phyloP scores from a whole-genome alignment of 495 filamentous ascomycete species.

The Tuber borchii region DNA sequence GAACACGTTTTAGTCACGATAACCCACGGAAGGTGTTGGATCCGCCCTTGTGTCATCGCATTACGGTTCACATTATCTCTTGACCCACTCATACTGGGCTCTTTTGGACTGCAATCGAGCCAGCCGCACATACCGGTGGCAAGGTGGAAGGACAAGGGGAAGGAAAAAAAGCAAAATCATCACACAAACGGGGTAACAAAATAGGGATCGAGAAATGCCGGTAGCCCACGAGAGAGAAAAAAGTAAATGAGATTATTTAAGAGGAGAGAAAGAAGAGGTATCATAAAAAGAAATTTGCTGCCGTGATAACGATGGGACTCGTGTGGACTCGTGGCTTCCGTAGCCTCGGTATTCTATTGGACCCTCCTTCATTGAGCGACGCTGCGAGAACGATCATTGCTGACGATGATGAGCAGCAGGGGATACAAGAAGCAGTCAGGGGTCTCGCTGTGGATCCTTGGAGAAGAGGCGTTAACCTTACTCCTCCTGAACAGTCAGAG shows the following conservation, averaged over 20 bases:
- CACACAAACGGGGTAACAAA: not conserved
- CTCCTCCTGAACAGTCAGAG: slow-evolving; percentile 34
- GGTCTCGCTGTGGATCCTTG: slow-evolving; percentile 26
- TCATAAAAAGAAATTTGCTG: slow-evolving; percentile 13
- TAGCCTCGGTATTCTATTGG: slow-evolving; percentile 23
- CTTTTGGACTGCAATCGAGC: slow-evolving; percentile 22
- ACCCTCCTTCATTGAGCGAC: slow-evolving; percentile 19
- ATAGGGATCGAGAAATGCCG: not conserved
- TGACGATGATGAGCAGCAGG: slow-evolving; percentile 40
- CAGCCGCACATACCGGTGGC: slow-evolving; percentile 20
- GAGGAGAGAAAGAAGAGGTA: not conserved
- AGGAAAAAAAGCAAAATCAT: slow-evolving; percentile 20
- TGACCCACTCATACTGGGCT: not conserved
- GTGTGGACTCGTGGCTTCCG: slow-evolving; percentile 19
- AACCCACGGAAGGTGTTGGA: not conserved
- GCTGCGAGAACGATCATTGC: slow-evolving; percentile 40
- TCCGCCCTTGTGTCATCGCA: not conserved
- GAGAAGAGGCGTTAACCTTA: slow-evolving; percentile 28
- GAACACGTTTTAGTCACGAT: slow-evolving; percentile 1
- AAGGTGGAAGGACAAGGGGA: slow-evolving; percentile 2
- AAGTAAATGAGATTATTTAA: not conserved
- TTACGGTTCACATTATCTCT: not conserved
- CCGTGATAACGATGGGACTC: slow-evolving; percentile 26
- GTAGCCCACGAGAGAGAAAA: not conserved
- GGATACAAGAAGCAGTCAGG: slow-evolving; percentile 29